phyloP scores from a whole-genome alignment of 2,329 filamentous ascomycete species.

The Diplodia mutila region DNA sequence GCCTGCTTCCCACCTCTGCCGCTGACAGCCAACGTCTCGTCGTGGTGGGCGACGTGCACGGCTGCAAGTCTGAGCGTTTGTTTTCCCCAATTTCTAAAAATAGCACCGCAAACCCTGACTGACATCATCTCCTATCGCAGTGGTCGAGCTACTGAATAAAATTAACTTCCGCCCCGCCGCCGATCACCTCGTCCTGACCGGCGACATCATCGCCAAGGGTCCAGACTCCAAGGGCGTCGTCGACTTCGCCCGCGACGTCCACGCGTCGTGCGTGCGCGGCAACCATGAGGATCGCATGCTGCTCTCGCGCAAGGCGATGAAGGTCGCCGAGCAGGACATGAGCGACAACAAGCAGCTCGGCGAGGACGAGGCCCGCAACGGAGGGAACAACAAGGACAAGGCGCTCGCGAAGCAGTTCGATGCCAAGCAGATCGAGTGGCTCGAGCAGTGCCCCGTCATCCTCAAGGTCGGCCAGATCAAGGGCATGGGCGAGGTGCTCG shows the following conservation, averaged over 20 bases:
- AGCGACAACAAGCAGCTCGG: slow-evolving; percentile 37
- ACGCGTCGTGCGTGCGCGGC: slow-evolving; percentile 81
- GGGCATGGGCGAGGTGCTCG: slow-evolving; percentile 65
- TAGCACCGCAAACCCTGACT: neutral
- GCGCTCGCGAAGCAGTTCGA: slow-evolving; percentile 56
- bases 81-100: slow-evolving; percentile 17
- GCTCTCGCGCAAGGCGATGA: slow-evolving; percentile 56
- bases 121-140: slow-evolving; percentile 32
- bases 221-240: slow-evolving; percentile 81
- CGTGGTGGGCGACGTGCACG: slow-evolving; percentile 90
- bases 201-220: slow-evolving; percentile 71
- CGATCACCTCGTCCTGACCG: slow-evolving; percentile 51
- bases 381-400: slow-evolving; percentile 35
- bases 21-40: slow-evolving; percentile 65
- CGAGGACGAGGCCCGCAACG: slow-evolving; percentile 49
- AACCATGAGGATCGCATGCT: slow-evolving; percentile 91
- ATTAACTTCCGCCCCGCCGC: slow-evolving; percentile 62
- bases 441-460: slow-evolving; percentile 75
- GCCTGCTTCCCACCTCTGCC: slow-evolving; percentile 48
- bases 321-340: slow-evolving; percentile 35
- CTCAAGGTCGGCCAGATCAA: slow-evolving; percentile 69
- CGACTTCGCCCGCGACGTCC: slow-evolving; percentile 70
- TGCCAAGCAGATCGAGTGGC: slow-evolving; percentile 67
- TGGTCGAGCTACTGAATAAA: slow-evolving; percentile 66
- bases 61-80: slow-evolving; percentile 71